Evolutionary conservation across 768 basidiomycete genomes (phyloP).

Genomic region (Leccinum sublutescens): DNA sequence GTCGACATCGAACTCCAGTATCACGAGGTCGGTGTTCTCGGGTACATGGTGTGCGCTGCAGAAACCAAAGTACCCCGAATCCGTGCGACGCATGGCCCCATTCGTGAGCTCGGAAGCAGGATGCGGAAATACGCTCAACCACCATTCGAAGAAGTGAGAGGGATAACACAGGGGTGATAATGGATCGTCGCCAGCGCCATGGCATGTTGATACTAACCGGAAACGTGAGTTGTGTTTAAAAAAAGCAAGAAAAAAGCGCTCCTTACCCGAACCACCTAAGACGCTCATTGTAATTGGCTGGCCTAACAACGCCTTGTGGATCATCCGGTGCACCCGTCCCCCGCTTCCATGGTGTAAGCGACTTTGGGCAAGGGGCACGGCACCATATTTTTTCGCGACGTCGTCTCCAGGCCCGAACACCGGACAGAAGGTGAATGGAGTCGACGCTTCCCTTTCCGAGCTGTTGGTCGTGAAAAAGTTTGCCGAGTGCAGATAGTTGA

Average conservation of each 20-base stretch:
- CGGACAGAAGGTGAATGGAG: slow-evolving; percentile 92
- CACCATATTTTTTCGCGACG: slow-evolving; percentile 76
- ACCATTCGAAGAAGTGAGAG: slow-evolving; percentile 95
- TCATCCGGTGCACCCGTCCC: slow-evolving; percentile 74
- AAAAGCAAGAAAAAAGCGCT: background rate
- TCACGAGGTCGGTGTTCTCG: slow-evolving; percentile 90
- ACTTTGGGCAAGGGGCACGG: slow-evolving; percentile 68
- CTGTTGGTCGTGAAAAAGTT: slow-evolving; percentile 15
- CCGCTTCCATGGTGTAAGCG: slow-evolving; percentile 78
- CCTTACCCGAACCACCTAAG: slow-evolving; percentile 81
- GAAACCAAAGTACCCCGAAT: slow-evolving; percentile 93
- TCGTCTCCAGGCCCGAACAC: slow-evolving; percentile 80
- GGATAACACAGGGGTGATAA: slow-evolving; percentile 86
- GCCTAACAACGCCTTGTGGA: slow-evolving; percentile 81
- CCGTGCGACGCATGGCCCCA: slow-evolving; percentile 89
- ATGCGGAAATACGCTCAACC: slow-evolving; percentile 97
- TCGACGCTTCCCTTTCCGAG: slow-evolving; percentile 38
- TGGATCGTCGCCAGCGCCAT: slow-evolving; percentile 91
- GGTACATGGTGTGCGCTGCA: slow-evolving; percentile 93
- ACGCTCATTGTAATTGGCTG: slow-evolving; percentile 88
- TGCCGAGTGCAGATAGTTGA: slow-evolving; percentile 78
- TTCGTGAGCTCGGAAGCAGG: slow-evolving; percentile 98
- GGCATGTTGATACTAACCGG: slow-evolving; percentile 82
- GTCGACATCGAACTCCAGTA: slow-evolving; percentile 92
- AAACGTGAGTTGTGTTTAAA: background rate